Base-by-base conservation (phyloP, 2,329 filamentous ascomycete species). In the Talaromyces funiculosus region DNA sequence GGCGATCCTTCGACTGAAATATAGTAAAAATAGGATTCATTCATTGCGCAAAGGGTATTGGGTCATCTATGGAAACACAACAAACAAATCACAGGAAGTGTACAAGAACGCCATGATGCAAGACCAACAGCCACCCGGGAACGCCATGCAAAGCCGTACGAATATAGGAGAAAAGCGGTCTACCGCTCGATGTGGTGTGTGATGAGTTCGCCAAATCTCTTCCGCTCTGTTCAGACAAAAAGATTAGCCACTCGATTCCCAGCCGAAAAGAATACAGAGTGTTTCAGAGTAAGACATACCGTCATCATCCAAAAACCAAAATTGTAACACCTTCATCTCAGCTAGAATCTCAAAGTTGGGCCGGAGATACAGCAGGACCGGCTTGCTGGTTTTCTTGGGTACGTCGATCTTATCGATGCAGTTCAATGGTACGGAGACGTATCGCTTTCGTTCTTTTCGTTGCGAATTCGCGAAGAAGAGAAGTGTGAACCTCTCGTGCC, bases 381-480 rank as follows among this genome's bases (percentile, higher is more conserved):
- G 75, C 42, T 69, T 68, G 6, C 73, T 72, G 16, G 68, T 60
- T 63, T 77, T 77, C 60, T 77, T 77, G 6, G 70, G 71, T 12
- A 71, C 71, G 47, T 73, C 73, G 40, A 77, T 66, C 20, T 65
- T 70, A 3, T 67, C 73, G 31, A 77, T 71, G 61, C 74, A 76
- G 59, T 72, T 74, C n/a, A 77, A 55, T 8, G 75, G 74, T 45
- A 78, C 69, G 1, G 73, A 75, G 6, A 77, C 68, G 55, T 78
- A 78, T 64, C 72, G 69, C 59, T 77, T 78, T 9, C 70, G 65
- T 42, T 75, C 73, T 31, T 68, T 72, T 8, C 75, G 71, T 45
- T 77, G 75, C 0, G 75, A 77, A 64, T 78, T 78, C 5, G 75
- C 73, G 62, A 78, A 77, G 57, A 72, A 76, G 2, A 77, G 37